A percentile compares a stretch with the other conserved stretches of the same genome.
Evolutionary conservation across 2,329 filamentous ascomycete species (phyloP).

Genomic region (Fusarium brachygibbosum): DNA sequence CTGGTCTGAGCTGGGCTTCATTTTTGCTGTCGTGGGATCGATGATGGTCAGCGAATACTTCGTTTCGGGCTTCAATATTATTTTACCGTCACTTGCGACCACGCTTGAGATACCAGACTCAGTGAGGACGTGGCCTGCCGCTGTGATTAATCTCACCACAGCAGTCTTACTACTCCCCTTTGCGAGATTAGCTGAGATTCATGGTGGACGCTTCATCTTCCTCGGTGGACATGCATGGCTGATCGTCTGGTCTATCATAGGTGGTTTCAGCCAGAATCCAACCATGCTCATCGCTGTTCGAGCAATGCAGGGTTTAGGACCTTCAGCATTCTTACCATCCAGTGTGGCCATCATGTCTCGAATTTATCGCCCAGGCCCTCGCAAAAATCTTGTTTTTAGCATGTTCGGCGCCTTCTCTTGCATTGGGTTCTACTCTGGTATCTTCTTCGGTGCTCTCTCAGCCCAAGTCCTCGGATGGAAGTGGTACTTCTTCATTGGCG

Average conservation of each 20-base stretch:
- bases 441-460: slow-evolving; percentile 75
- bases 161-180: slow-evolving; percentile 72
- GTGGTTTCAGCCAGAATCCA: slow-evolving; percentile 75
- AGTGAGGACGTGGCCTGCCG: slow-evolving; percentile 74
- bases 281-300: slow-evolving; percentile 79
- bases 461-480: slow-evolving; percentile 73
- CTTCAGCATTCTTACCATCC: slow-evolving; percentile 76
- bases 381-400: slow-evolving; percentile 76
- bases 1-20: slow-evolving; percentile 72
- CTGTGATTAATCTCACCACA: slow-evolving; percentile 70
- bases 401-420: slow-evolving; percentile 71
- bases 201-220: slow-evolving; percentile 73
- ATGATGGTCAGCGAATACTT: slow-evolving; percentile 80
- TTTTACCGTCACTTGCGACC: slow-evolving; percentile 74
- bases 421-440: slow-evolving; percentile 73
- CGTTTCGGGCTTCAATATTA: slow-evolving; percentile 81
- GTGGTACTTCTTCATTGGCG: slow-evolving; percentile 79
- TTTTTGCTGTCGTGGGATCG: slow-evolving; percentile 71
- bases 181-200: slow-evolving; percentile 72
- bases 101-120: slow-evolving; percentile 74
- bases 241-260: slow-evolving; percentile 74
- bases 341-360: slow-evolving; percentile 79
- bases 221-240: slow-evolving; percentile 74
- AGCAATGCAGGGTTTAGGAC: slow-evolving; percentile 79
- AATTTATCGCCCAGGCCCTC: slow-evolving; percentile 76